A percentile compares a stretch with the other conserved stretches of the same genome.
These are phyloP conservation scores for Botrytis tulipae DNA, from an alignment of 2,329 filamentous ascomycete genomes.

Conservation along the genomic window DNA sequence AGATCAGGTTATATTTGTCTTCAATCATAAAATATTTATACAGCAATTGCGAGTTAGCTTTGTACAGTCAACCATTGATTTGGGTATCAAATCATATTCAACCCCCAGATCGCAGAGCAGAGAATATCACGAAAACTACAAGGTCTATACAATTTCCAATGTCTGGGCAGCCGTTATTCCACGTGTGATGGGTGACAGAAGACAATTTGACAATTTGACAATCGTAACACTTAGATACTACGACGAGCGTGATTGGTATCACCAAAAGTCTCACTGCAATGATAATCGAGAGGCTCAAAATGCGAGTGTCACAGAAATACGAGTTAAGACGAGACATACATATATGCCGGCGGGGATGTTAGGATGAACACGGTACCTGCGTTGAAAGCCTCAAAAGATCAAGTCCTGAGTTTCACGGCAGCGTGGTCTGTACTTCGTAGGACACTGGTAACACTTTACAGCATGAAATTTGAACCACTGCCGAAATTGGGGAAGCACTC, in stretches of 20 bases:
- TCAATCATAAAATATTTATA: not conserved
- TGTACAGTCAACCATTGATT: not conserved
- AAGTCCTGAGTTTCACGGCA: not conserved
- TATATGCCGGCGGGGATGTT: not conserved
- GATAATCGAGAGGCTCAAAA: not conserved
- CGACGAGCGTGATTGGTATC: not conserved
- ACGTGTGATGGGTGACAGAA: not conserved
- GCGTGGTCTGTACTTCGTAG: not conserved
- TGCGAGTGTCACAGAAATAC: not conserved
- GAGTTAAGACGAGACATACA: conserved; percentile 7
- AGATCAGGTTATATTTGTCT: not conserved
- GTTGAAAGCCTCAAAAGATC: not conserved
- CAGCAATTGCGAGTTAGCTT: not conserved
- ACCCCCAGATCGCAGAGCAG: not conserved
- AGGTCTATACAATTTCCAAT: not conserved
- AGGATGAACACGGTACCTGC: not conserved
- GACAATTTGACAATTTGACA: conserved; percentile 1
- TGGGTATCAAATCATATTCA: not conserved
- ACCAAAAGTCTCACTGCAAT: not conserved
- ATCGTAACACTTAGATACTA: not conserved
- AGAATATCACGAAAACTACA: not conserved
- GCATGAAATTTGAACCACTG: not conserved
- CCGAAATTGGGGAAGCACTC: not conserved
- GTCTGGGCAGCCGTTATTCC: not conserved
- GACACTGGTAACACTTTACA: not conserved